These are phyloP conservation scores for Dicorynia guianensis DNA, from an alignment of 306 rosid genomes.

Conservation along the genomic window DNA sequence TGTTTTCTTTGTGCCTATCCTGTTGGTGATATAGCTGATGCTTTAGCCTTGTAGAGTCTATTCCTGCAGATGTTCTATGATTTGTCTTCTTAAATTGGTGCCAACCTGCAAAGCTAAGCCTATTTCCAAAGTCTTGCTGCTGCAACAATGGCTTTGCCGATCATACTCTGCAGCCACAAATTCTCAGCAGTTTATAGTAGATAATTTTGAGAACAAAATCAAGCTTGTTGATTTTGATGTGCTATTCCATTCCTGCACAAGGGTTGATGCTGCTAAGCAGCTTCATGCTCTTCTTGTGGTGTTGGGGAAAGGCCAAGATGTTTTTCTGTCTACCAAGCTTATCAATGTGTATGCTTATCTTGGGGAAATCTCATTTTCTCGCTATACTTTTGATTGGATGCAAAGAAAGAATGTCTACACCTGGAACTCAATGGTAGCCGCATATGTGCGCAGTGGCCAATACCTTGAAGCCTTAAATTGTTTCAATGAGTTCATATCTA, in stretches of 20 bases:
- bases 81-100: slow-evolving; percentile 40
- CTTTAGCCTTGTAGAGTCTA: not conserved
- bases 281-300: slow-evolving; percentile 51
- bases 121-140: not conserved
- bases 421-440: slow-evolving; percentile 56
- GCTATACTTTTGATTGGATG: slow-evolving; percentile 39
- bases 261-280: slow-evolving; percentile 28
- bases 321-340: slow-evolving; percentile 49
- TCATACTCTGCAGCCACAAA: slow-evolving; percentile 6
- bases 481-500: slow-evolving; percentile 35
- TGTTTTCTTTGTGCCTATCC: not conserved
- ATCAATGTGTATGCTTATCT: slow-evolving; percentile 48
- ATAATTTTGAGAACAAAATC: slow-evolving; percentile 32
- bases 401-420: slow-evolving; percentile 47
- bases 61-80: slow-evolving; percentile 39
- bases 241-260: slow-evolving; percentile 41
- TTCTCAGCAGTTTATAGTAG: slow-evolving; percentile 20
- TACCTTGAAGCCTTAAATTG: slow-evolving; percentile 38
- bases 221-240: slow-evolving; percentile 7
- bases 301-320: slow-evolving; percentile 45
- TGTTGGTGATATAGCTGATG: not conserved
- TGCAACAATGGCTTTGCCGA: slow-evolving; percentile 16
- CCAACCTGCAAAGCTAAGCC: slow-evolving; percentile 8
- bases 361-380: slow-evolving; percentile 40
- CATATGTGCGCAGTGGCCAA: slow-evolving; percentile 37